Evolutionary conservation across 495 filamentous ascomycete species (phyloP).

Genomic region (Hypoxylon lenormandii): DNA sequence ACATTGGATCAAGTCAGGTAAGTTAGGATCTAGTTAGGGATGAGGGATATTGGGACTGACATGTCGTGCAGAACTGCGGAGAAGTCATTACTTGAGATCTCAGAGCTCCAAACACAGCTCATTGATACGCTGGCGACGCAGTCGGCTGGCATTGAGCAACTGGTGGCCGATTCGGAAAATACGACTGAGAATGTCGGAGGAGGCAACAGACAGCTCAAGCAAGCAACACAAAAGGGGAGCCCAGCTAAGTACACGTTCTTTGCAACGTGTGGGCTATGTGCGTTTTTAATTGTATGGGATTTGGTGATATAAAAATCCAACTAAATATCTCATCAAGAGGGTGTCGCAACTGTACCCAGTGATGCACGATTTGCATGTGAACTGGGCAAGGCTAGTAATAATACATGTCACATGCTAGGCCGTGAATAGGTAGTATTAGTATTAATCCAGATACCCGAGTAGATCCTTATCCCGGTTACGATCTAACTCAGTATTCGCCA

Average conservation of each 20-base stretch:
- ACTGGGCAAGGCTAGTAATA: neutral
- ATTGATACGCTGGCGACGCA: slow-evolving; percentile 85
- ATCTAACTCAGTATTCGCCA: neutral
- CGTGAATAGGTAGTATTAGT: neutral
- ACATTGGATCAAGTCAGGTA: slow-evolving; percentile 92
- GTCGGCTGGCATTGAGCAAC: slow-evolving; percentile 83
- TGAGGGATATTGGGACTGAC: slow-evolving; percentile 9
- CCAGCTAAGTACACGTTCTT: slow-evolving; percentile 90
- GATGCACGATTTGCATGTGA: slow-evolving; percentile 33
- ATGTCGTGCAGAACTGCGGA: slow-evolving; percentile 77
- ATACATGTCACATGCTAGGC: neutral
- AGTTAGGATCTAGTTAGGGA: slow-evolving; percentile 46
- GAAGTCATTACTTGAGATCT: slow-evolving; percentile 90
- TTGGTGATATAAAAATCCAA: slow-evolving; percentile 74
- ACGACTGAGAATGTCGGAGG: slow-evolving; percentile 87
- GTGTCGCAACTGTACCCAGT: slow-evolving; percentile 4
- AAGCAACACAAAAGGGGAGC: slow-evolving; percentile 81
- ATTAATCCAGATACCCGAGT: slow-evolving; percentile 8
- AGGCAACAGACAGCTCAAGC: slow-evolving; percentile 91
- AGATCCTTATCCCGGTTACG: neutral
- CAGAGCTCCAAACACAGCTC: slow-evolving; percentile 88
- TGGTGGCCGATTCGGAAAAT: slow-evolving; percentile 83
- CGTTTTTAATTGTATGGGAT: slow-evolving; percentile 91
- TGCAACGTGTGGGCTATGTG: slow-evolving; percentile 82
- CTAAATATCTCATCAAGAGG: slow-evolving; percentile 4